phyloP scores from a whole-genome alignment of 148 eudicot genomes.

The Amaranthus cruentus region DNA sequence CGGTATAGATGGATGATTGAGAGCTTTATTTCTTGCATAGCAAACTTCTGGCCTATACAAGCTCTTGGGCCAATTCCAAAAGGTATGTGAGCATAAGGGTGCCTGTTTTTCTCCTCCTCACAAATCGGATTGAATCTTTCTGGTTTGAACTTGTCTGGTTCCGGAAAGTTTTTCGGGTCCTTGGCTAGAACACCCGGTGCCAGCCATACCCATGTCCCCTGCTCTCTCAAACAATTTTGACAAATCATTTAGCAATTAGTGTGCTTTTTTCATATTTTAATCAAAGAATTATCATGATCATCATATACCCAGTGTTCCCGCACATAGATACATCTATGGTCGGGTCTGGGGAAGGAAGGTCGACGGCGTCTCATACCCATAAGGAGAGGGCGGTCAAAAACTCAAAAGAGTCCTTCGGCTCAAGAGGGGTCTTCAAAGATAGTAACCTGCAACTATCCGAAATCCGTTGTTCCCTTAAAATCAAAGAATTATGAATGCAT shows the following conservation, averaged over 20 bases:
- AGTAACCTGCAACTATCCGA: no score
- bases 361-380: no score
- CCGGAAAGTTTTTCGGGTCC: slow-evolving; percentile 78
- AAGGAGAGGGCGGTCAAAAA: no score
- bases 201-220: slow-evolving; percentile 98
- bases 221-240: slow-evolving; percentile 7
- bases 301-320: no score
- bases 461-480: no score
- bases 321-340: no score
- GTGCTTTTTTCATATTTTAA: no score
- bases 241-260: not conserved
- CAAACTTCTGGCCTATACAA: slow-evolving; percentile 86
- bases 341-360: no score
- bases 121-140: slow-evolving; percentile 77
- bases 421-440: no score
- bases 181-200: slow-evolving; percentile 89
- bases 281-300: no score
- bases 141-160: slow-evolving; percentile 78
- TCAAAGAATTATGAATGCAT: not conserved
- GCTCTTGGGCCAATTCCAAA: slow-evolving; percentile 92
- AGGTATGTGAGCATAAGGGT: slow-evolving; percentile 91
- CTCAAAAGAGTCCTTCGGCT: no score
- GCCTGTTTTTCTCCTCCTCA: slow-evolving; percentile 76
- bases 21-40: slow-evolving; percentile 81
- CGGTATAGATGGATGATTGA: slow-evolving; percentile 66